A percentile compares a stretch with the other conserved stretches of the same genome.
These are phyloP conservation scores for Astraeus odoratus DNA, from an alignment of 768 basidiomycete genomes.

Conservation along the genomic window DNA sequence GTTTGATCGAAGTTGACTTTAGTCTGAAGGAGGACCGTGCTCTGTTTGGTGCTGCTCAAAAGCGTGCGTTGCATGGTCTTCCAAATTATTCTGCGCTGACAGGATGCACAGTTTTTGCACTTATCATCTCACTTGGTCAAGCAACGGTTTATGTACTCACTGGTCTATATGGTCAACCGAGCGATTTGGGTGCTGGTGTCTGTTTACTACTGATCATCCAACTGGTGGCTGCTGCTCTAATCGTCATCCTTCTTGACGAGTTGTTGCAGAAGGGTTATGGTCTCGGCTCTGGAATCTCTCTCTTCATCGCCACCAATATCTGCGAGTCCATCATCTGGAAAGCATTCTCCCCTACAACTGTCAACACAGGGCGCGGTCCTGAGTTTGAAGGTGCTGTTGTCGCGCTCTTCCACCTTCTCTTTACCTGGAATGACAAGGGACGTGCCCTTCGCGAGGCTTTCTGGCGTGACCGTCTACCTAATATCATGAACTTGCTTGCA, in stretches of 20 bases:
- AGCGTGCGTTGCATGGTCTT: slow-evolving; percentile 55
- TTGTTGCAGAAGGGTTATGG: slow-evolving; percentile 99
- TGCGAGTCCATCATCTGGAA: slow-evolving; percentile 99
- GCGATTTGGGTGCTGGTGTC: slow-evolving; percentile 92
- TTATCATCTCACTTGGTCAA: slow-evolving; percentile 94
- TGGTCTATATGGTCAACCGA: slow-evolving; percentile 92
- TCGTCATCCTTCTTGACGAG: slow-evolving; percentile 97
- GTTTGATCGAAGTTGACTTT: slow-evolving; percentile 96
- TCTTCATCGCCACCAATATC: slow-evolving; percentile 99
- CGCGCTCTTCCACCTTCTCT: slow-evolving; percentile 92
- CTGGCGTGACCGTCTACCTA: slow-evolving; percentile 94
- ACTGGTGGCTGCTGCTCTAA: slow-evolving; percentile 86
- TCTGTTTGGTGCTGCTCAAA: slow-evolving; percentile 93
- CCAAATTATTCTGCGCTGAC: background rate
- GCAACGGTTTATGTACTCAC: slow-evolving; percentile 96
- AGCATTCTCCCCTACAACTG: slow-evolving; percentile 94
- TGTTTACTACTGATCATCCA: slow-evolving; percentile 96
- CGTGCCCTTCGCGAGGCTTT: slow-evolving; percentile 96
- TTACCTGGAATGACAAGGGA: slow-evolving; percentile 98
- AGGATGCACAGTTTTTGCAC: slow-evolving; percentile 71
- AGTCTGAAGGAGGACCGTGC: slow-evolving; percentile 95
- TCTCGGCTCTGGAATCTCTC: slow-evolving; percentile 95
- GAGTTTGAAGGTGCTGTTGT: slow-evolving; percentile 98
- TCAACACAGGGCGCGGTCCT: slow-evolving; percentile 96
- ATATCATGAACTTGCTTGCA: slow-evolving; percentile 95